Evolutionary conservation across 495 filamentous ascomycete genomes (phyloP).

Genomic region (Penicillium diatomitis): DNA sequence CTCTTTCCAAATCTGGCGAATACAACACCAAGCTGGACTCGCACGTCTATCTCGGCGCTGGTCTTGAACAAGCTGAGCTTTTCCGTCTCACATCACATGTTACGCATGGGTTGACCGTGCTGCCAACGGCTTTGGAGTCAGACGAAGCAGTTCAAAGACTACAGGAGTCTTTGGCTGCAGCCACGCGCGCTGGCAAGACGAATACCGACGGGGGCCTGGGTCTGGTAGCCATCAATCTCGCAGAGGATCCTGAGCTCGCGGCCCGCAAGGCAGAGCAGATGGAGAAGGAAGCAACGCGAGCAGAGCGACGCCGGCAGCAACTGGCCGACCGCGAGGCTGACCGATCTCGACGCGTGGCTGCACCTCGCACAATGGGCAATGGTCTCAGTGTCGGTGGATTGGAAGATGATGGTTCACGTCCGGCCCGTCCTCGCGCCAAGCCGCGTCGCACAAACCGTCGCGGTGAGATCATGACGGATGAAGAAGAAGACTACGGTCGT

Average conservation of each 20-base stretch:
- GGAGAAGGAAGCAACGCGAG: slow-evolving; percentile 60
- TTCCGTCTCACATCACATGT: slow-evolving; percentile 73
- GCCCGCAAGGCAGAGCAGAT: slow-evolving; percentile 65
- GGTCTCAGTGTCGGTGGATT: slow-evolving; percentile 66
- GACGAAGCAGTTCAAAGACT: slow-evolving; percentile 73
- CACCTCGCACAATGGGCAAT: slow-evolving; percentile 36
- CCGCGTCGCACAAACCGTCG: slow-evolving; percentile 36
- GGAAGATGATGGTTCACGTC: slow-evolving; percentile 51
- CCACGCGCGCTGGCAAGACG: slow-evolving; percentile 44
- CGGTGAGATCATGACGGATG: slow-evolving; percentile 47
- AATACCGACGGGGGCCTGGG: slow-evolving; percentile 49
- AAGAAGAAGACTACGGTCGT: slow-evolving; percentile 53
- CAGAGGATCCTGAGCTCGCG: slow-evolving; percentile 72
- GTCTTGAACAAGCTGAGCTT: slow-evolving; percentile 56
- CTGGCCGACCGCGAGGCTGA: slow-evolving; percentile 56
- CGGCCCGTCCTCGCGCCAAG: slow-evolving; percentile 35
- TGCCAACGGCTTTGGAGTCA: slow-evolving; percentile 57
- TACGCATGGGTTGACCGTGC: slow-evolving; percentile 64
- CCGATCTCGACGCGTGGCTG: slow-evolving; percentile 43
- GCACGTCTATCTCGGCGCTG: slow-evolving; percentile 74
- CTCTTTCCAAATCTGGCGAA: slow-evolving; percentile 46
- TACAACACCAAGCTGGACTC: slow-evolving; percentile 66
- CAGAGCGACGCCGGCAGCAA: slow-evolving; percentile 58
- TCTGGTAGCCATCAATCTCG: slow-evolving; percentile 48
- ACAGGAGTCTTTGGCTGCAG: slow-evolving; percentile 58